Evolutionary conservation across 768 basidiomycete species (phyloP).

Genomic region (Pisolithus marmoratus): DNA sequence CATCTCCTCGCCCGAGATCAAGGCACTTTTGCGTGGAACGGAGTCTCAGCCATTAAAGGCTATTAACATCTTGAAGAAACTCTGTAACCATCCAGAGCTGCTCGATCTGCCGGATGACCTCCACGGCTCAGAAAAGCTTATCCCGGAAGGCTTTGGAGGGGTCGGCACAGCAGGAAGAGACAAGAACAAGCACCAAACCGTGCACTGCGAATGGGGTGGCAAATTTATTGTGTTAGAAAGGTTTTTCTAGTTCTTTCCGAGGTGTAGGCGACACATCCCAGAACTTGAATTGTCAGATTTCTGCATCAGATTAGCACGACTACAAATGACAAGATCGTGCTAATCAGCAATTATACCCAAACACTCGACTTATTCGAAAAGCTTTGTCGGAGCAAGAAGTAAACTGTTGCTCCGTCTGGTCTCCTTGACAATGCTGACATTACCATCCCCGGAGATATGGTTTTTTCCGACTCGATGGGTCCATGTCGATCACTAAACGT

Average conservation of each 20-base stretch:
- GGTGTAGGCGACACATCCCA: background rate
- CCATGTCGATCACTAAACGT: slow-evolving; percentile 85
- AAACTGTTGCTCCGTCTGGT: slow-evolving; percentile 11
- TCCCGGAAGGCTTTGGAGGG: slow-evolving; percentile 78
- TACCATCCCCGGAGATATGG: slow-evolving; percentile 59
- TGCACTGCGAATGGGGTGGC: slow-evolving; percentile 81
- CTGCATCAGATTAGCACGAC: slow-evolving; percentile 74
- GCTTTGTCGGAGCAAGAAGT: slow-evolving; percentile 82
- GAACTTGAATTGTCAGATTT: slow-evolving; percentile 47
- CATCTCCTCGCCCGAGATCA: slow-evolving; percentile 89
- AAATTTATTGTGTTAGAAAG: slow-evolving; percentile 93
- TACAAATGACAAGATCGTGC: slow-evolving; percentile 90
- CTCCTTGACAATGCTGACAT: background rate
- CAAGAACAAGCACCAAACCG: slow-evolving; percentile 34
- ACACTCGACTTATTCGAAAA: slow-evolving; percentile 92
- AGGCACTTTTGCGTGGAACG: slow-evolving; percentile 77
- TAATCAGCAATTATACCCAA: slow-evolving; percentile 96
- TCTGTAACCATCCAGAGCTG: slow-evolving; percentile 93
- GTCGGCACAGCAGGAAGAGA: slow-evolving; percentile 38
- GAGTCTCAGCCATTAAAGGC: slow-evolving; percentile 95
- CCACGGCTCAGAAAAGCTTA: slow-evolving; percentile 70
- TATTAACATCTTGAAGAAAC: slow-evolving; percentile 89
- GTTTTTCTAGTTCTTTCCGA: slow-evolving; percentile 33
- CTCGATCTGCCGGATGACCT: slow-evolving; percentile 82
- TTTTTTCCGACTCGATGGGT: slow-evolving; percentile 90